Base-by-base conservation (phyloP, 805 yeast genomes). In the Schwanniomyces vanrijiae region DNA sequence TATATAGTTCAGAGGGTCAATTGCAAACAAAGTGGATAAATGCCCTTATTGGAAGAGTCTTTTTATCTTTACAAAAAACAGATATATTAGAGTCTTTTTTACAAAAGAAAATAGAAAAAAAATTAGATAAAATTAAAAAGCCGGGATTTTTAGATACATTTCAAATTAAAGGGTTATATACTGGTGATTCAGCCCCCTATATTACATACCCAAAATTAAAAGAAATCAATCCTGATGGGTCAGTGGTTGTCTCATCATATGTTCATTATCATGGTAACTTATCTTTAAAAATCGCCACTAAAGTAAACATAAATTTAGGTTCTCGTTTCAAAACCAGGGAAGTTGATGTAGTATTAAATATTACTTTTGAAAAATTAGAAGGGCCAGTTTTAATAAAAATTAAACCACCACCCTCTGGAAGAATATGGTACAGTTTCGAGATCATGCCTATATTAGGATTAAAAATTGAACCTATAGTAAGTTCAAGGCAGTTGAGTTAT, bases 61-160 rank as follows among this genome's bases (percentile, higher is more conserved):
- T 91, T 58, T 68, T 94, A 34, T 79, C 90, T 0, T 66, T 88
- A 5, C 90, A 90, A 56, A 76, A 82, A 42, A 90, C 98, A 0
- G 82, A 81, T 10, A 71, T 75, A 11, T 76, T 90, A 55, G 83
- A 84, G 43, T 71, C 76, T 42, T 77, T 74, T 42, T 71, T 91
- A 38, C 75, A 78, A 42, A 66, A 70, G 2, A 85, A 79, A 59
- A 76, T 94, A 21, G 79, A 82, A 50, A 82, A 82, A 55, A 90
- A 90, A 64, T 69, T 94, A 38, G 79, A 83, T 39, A 84, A 90
- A 58, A 83, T 90, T 45, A 87, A 89, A 58, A 83, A 82, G 35
- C 97, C 98, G 1, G 94, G 90, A 0, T 91, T 90, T 57, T 66
- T 94, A 39, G 96, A 90, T 55, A 92, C 88, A 55, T 82, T 94